Evolutionary conservation across 163 green algal species (phyloP).

Genomic region (Scenedesmus sp.): DNA sequence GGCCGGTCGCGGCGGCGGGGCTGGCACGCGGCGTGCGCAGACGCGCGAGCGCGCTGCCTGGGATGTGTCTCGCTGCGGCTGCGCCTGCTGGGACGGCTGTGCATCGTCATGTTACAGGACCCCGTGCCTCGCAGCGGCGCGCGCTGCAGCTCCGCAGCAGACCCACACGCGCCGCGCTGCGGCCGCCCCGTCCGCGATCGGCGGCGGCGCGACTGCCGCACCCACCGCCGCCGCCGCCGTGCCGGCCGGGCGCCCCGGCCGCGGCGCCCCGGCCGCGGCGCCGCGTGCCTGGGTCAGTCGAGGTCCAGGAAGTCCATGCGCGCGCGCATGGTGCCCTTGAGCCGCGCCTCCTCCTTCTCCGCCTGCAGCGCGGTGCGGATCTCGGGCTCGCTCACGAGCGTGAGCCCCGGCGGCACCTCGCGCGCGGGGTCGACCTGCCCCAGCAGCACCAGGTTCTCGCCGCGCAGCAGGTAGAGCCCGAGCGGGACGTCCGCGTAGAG

Average conservation of each 20-base stretch:
- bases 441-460: conserved; percentile 98
- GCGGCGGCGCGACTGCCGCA: too few relatives aligned
- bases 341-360: conserved; percentile 89
- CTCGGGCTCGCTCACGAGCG: conserved; percentile 55
- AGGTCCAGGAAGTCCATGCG: conserved; percentile 89
- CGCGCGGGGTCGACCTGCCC: conserved; percentile 67
- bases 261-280: too few relatives aligned
- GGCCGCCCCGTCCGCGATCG: too few relatives aligned
- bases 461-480: conserved; percentile 91
- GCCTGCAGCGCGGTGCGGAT: conserved; percentile 82
- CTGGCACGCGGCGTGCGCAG: too few relatives aligned
- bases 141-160: not conserved
- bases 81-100: too few relatives aligned
- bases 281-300: conserved; percentile 59
- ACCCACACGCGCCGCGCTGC: too few relatives aligned
- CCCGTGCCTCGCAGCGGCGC: too few relatives aligned
- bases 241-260: too few relatives aligned
- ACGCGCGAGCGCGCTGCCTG: too few relatives aligned
- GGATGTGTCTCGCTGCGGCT: too few relatives aligned
- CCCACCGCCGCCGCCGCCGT: not conserved
- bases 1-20: too few relatives aligned
- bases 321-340: conserved; percentile 85
- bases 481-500: conserved; percentile 90
- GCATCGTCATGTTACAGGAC: not conserved
- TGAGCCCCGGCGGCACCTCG: conserved; percentile 57